These are phyloP conservation scores for Rubia peregrina DNA, from an alignment of 305 asterid species.

Conservation along the genomic window DNA sequence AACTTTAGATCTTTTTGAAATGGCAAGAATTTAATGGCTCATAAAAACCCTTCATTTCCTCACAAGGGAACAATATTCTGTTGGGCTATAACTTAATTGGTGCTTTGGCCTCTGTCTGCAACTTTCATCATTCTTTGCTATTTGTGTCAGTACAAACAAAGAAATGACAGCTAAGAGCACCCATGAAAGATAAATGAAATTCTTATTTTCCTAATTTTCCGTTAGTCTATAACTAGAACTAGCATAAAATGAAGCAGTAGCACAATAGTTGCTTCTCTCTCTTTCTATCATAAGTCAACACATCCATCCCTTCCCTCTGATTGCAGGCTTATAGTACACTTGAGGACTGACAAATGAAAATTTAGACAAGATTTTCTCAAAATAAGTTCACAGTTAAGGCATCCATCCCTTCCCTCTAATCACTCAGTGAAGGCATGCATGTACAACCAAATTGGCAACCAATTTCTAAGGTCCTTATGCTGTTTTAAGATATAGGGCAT, in stretches of 20 bases:
- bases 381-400: not conserved
- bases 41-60: not conserved
- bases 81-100: not conserved
- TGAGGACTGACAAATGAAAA: not conserved
- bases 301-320: not conserved
- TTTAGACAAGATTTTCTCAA: not conserved
- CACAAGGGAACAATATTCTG: not conserved
- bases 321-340: not conserved
- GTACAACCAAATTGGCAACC: not conserved
- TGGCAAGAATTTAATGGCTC: not conserved
- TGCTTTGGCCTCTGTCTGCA: not conserved
- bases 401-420: no score
- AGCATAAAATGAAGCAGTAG: not conserved
- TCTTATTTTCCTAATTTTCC: not conserved
- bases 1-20: not conserved
- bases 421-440: not conserved
- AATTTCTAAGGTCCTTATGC: not conserved
- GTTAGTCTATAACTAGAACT: not conserved
- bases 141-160: not conserved
- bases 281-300: not conserved
- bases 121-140: not conserved
- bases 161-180: not conserved
- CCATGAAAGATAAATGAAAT: not conserved
- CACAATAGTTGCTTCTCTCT: not conserved
- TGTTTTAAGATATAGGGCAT: not conserved